Evolutionary conservation across 2,329 filamentous ascomycete species (phyloP), one percentile per base, ranked within the genome.

Genomic region (Diaporthe sp.): DNA sequence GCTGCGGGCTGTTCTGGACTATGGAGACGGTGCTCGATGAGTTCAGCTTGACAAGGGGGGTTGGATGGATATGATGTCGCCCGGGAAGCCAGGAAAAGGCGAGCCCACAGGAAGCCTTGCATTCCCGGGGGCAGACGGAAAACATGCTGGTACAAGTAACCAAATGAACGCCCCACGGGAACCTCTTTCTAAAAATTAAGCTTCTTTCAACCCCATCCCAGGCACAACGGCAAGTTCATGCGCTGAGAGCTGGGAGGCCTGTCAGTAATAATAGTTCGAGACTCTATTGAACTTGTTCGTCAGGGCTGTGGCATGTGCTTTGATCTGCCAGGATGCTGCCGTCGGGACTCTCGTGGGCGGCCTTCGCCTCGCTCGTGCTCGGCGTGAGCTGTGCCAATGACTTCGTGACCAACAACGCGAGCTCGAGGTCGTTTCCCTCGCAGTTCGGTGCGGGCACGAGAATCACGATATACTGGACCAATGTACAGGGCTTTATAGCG

Each of bases 81-180:
- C 39, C 65, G 47, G 63, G 44, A 25, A 51, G 63, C 63, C 63
- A 51, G 31, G 20, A 53, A 25, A 51, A 51, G 63, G 47, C 47
- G 31, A 68, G 47, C 63, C 63, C 12, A 42, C 44, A 49, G 28
- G 44, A 34, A n/a, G n/a, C 17, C 28, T 20, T 55, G 31, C 47
- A 68, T 39, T 39, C 44, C 63, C 13, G 34, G 39, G 37, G 37
- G 55, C 13, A 51, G 47, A 61, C 8, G 10, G n/a, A 25, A 20
- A 42, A 51, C 44, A 42, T 47, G 53, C 42, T 63, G 31, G 44
- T 72, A 72, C 71, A 72, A 72, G 71, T 72, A 72, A 51, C 47
- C 47, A 31, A 53, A 53, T 13, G 28, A 20, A 5, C 71, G 55
- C 70, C 55, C 51, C 53, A 72, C 70, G 70, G 55, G 39, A 15